phyloP scores from a whole-genome alignment of 805 yeast genomes.

The Debaryomyces tyrocola region DNA sequence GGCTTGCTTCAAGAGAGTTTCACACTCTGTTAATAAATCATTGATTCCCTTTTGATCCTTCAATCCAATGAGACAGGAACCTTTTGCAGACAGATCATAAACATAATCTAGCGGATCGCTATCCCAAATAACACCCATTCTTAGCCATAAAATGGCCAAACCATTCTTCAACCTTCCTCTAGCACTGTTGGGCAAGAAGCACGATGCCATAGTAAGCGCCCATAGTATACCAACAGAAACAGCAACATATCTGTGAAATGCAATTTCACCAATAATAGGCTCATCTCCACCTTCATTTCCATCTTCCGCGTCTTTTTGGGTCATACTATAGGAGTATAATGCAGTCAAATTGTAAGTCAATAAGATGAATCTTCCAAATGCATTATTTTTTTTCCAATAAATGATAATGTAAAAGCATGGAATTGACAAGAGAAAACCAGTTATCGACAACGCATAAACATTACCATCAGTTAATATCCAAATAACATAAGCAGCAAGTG shows the following conservation, averaged over 20 bases:
- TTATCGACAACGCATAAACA: slow-evolving; percentile 48
- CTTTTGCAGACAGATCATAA: slow-evolving; percentile 20
- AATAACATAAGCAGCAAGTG: slow-evolving; percentile 54
- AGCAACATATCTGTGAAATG: slow-evolving; percentile 72
- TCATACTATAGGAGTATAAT: slow-evolving; percentile 68
- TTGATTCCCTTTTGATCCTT: slow-evolving; percentile 50
- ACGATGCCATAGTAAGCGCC: slow-evolving; percentile 69
- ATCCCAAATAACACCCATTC: slow-evolving; percentile 81
- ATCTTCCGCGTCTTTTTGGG: slow-evolving; percentile 55
- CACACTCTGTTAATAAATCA: slow-evolving; percentile 58
- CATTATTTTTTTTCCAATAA: slow-evolving; percentile 61
- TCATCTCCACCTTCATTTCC: slow-evolving; percentile 68
- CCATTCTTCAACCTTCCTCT: slow-evolving; percentile 65
- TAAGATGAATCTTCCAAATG: slow-evolving; percentile 68
- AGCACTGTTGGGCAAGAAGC: slow-evolving; percentile 75
- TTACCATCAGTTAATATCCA: slow-evolving; percentile 64
- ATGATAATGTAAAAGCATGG: slow-evolving; percentile 60
- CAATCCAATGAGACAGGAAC: slow-evolving; percentile 37
- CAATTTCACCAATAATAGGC: slow-evolving; percentile 72
- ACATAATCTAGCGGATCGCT: slow-evolving; percentile 62
- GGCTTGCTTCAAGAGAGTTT: slow-evolving; percentile 62
- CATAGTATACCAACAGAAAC: slow-evolving; percentile 73
- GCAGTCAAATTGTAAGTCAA: slow-evolving; percentile 79
- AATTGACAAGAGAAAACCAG: slow-evolving; percentile 48
- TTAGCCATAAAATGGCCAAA: slow-evolving; percentile 68